These are phyloP conservation scores for Neoboletus brunneissimus DNA, from an alignment of 768 basidiomycete species.

Conservation along the genomic window DNA sequence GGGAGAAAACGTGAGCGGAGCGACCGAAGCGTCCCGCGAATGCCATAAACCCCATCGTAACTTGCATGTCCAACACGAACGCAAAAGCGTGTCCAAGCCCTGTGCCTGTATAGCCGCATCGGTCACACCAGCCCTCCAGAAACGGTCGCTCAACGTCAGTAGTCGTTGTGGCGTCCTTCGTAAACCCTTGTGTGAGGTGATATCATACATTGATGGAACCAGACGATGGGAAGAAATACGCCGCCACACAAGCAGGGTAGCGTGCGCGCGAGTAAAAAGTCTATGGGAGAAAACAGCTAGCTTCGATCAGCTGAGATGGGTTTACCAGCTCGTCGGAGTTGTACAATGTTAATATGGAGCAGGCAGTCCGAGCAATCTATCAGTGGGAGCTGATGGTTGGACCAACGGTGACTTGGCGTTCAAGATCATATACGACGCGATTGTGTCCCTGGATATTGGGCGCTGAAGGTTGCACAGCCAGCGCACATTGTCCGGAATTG, in stretches of 20 bases:
- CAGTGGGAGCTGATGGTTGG: background rate
- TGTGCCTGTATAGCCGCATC: slow-evolving; percentile 5
- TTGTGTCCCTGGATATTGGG: slow-evolving; percentile 14
- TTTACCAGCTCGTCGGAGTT: background rate
- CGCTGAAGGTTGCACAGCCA: slow-evolving; percentile 6
- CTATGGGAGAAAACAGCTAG: background rate
- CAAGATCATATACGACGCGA: slow-evolving; percentile 5
- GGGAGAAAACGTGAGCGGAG: background rate
- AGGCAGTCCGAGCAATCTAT: background rate
- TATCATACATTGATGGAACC: background rate
- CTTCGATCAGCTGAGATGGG: slow-evolving; percentile 6
- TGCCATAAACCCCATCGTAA: slow-evolving; percentile 17
- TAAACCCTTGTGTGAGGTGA: background rate
- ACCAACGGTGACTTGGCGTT: slow-evolving; percentile 13
- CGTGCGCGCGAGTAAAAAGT: slow-evolving; percentile 14
- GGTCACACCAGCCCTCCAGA: background rate
- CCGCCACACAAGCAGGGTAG: slow-evolving; percentile 12
- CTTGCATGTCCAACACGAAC: background rate
- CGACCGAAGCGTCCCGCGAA: background rate
- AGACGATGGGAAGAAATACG: slow-evolving; percentile 13
- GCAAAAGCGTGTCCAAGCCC: background rate
- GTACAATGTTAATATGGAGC: background rate
- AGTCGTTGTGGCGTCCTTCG: slow-evolving; percentile 18
- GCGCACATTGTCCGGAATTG: background rate
- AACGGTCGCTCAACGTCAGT: background rate